phyloP scores from a whole-genome alignment of 1,284 basidiomycete species.

The Xanthoconium separans region DNA sequence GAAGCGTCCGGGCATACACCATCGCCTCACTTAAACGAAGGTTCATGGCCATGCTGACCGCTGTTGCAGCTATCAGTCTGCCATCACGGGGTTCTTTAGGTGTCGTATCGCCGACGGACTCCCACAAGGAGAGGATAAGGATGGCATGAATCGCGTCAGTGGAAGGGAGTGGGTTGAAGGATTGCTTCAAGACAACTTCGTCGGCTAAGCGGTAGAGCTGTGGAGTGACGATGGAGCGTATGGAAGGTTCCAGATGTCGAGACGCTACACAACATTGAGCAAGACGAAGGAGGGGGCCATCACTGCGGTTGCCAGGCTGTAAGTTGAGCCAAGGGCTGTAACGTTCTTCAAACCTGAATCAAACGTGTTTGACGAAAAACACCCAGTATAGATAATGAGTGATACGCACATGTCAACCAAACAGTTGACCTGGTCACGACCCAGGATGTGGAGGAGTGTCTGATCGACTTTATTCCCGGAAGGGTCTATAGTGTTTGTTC shows the following conservation, averaged over 20 bases:
- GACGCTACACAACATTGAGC: conserved; percentile 42
- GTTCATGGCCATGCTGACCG: conserved; percentile 48
- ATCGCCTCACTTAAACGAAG: conserved; percentile 39
- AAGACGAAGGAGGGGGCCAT: conserved; percentile 36
- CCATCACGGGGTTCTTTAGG: conserved; percentile 37
- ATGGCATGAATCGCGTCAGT: conserved; percentile 44
- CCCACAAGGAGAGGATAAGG: conserved; percentile 44
- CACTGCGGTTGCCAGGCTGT: conserved; percentile 29
- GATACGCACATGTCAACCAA: conserved; percentile 39
- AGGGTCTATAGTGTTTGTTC: conserved; percentile 18
- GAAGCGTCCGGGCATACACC: conserved; percentile 29
- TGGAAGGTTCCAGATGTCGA: conserved; percentile 38
- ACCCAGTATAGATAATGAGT: neutral
- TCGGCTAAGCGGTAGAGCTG: conserved; percentile 43
- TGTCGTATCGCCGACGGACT: conserved; percentile 35
- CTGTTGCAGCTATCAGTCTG: conserved; percentile 41
- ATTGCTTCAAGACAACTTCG: conserved; percentile 37
- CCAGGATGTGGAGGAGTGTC: conserved; percentile 35
- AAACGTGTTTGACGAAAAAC: neutral
- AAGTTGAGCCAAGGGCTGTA: conserved; percentile 44
- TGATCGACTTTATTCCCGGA: conserved; percentile 34
- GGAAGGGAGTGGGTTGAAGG: conserved; percentile 40
- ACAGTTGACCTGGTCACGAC: conserved; percentile 35
- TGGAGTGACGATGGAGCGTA: conserved; percentile 38
- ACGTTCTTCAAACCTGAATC: conserved; percentile 39